Evolutionary conservation across 1,139 yeast species (phyloP).

Genomic region (Candida smagusa): DNA sequence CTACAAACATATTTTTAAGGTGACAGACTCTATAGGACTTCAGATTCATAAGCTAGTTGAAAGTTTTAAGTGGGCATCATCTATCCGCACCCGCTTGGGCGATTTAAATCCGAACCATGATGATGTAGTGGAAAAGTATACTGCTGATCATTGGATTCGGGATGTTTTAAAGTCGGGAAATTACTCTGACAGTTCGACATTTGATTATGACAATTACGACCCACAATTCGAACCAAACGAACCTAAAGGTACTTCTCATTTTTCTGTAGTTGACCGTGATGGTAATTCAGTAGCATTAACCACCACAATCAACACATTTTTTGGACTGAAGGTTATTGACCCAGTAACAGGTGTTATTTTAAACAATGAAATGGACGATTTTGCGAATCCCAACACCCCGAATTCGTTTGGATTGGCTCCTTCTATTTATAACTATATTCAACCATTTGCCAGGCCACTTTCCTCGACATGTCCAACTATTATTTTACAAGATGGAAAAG

Average conservation of each 20-base stretch:
- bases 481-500: slow-evolving; percentile 44
- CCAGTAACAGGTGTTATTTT: slow-evolving; percentile 76
- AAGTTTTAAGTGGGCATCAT: slow-evolving; percentile 90
- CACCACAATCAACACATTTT: slow-evolving; percentile 81
- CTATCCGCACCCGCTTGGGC: slow-evolving; percentile 80
- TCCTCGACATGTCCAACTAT: slow-evolving; percentile 82
- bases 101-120: slow-evolving; percentile 39
- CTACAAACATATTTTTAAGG: slow-evolving; percentile 19
- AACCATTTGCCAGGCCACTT: slow-evolving; percentile 76
- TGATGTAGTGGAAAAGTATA: slow-evolving; percentile 28
- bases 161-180: slow-evolving; percentile 42
- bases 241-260: slow-evolving; percentile 87
- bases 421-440: slow-evolving; percentile 71
- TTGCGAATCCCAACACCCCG: slow-evolving; percentile 64
- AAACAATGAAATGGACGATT: slow-evolving; percentile 95
- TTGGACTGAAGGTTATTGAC: slow-evolving; percentile 83
- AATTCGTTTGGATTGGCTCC: slow-evolving; percentile 84
- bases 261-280: slow-evolving; percentile 68
- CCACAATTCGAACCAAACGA: slow-evolving; percentile 75
- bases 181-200: slow-evolving; percentile 53
- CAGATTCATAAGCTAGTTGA: slow-evolving; percentile 74
- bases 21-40: slow-evolving; percentile 36
- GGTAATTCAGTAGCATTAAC: slow-evolving; percentile 82
- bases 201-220: slow-evolving; percentile 66
- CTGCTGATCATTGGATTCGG: slow-evolving; percentile 52